Base-by-base conservation (phyloP, 805 yeast species). In the Candida adriatica region DNA sequence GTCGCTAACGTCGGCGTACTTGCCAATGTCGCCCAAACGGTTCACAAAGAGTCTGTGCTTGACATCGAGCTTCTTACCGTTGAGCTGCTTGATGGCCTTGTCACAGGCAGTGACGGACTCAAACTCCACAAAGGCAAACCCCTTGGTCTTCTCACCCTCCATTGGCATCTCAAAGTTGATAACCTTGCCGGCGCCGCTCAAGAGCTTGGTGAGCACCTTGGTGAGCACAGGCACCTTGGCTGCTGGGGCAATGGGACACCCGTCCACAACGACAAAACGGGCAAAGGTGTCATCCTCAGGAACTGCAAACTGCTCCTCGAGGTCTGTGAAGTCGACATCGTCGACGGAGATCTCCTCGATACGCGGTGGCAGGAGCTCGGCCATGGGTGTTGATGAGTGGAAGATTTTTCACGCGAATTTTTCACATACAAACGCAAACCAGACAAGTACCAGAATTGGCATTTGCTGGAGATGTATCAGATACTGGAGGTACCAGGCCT, bases 221-320 rank as follows among this genome's bases (percentile, higher is more conserved):
- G 78, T 72, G 54, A 92, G 71, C 37, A 83, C 75, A 34, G 86
- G 83, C 31, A 78, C 83, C 62, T 92, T 92, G 32, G 85, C 58
- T 55, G 80, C 94, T 37, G 96, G 95, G 16, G 95, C 95, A 40
- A 86, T 68, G 45, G 99, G 99, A 8, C 95, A 88, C 29, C 98
- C 98, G 56, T 87, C 96, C 31, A 86, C 81, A 18, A 90, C 83
- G 36, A 90, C 75, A 53, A 75, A 87, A 50, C 73, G 73, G 51
- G 84, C 95, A 35, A 83, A 68, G 30, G 76, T 73, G 36, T 68
- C 62, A 31, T 73, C 75, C 33, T 70, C 75, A 35, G 73, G 70
- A 30, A 81, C 76, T 16, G 72, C 59, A 58, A 70, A 86, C 59
- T 84, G 67, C 35, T 70, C 76, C 58, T 90, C 96, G 52, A 90